A percentile compares a stretch with the other conserved stretches of the same genome.
These are phyloP conservation scores for Gracilaria domingensis DNA, from an alignment of 23 red algal genomes.

Conservation along the genomic window DNA sequence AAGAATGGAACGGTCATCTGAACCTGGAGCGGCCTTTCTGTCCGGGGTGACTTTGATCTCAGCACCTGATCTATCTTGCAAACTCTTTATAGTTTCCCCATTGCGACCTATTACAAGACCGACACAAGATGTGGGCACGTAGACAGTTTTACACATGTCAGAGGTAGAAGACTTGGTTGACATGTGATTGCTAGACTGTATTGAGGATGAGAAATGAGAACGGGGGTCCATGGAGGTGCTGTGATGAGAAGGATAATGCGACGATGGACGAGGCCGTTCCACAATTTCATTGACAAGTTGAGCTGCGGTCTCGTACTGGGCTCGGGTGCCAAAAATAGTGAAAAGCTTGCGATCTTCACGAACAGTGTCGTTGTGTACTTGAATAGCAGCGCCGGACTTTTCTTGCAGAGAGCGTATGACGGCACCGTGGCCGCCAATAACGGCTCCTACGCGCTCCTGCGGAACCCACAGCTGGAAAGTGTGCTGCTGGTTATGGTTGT, in stretches of 20 bases:
- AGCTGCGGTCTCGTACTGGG: conserved; percentile 65
- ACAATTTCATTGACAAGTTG: conserved; percentile 83
- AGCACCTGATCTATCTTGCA: conserved; percentile 91
- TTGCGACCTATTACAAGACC: conserved; percentile 92
- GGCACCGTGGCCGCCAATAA: conserved; percentile 89
- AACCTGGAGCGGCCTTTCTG: conserved; percentile 60
- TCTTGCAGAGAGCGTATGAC: conserved; percentile 87
- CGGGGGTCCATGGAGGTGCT: conserved; percentile 14
- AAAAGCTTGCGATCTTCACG: conserved; percentile 82
- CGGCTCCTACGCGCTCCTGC: conserved; percentile 86
- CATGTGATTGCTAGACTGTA: conserved; percentile 44
- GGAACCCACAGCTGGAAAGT: conserved; percentile 88
- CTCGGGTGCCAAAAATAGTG: conserved; percentile 80
- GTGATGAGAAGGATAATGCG: conserved; percentile 35
- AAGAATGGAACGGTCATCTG: conserved; percentile 75
- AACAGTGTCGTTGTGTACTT: conserved; percentile 91
- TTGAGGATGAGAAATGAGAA: conserved; percentile 8
- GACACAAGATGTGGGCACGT: conserved; percentile 84
- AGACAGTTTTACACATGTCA: conserved; percentile 82
- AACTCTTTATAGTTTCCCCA: conserved; percentile 89
- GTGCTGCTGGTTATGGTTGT: conserved; percentile 32
- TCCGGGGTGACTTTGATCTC: conserved; percentile 93
- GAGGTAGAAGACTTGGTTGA: conserved; percentile 34
- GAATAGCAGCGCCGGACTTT: conserved; percentile 82
- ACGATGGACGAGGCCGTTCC: conserved; percentile 54